phyloP scores from a whole-genome alignment of 176 grass and related monocot genomes.

The Alloteropsis semialata region DNA sequence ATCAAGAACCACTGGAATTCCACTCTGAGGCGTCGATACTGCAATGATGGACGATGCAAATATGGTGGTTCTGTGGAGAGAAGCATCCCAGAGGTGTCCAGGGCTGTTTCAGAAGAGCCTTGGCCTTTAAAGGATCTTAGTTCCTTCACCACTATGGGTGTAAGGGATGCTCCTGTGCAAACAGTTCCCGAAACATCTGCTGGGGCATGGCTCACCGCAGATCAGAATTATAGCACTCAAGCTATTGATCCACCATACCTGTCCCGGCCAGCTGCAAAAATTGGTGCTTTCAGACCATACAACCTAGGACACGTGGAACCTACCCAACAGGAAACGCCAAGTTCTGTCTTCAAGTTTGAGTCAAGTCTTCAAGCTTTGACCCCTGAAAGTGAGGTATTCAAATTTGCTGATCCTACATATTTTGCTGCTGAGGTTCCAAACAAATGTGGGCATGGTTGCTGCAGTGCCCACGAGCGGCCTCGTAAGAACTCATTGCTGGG shows the following conservation, averaged over 20 bases:
- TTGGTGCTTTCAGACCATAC: conserved; percentile 84
- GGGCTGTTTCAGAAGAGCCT: conserved; percentile 50
- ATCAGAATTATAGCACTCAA: conserved; percentile 25
- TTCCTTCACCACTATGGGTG: conserved; percentile 43
- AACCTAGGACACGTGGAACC: conserved; percentile 24
- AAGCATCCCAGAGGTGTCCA: conserved; percentile 36
- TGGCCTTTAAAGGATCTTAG: conserved; percentile 29
- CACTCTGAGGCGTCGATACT: conserved; percentile 66
- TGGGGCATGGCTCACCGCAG: background rate
- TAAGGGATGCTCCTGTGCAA: conserved; percentile 38
- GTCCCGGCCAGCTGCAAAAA: conserved; percentile 61
- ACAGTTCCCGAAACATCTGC: conserved; percentile 32
- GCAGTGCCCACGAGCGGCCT: conserved; percentile 27
- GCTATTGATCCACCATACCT: conserved; percentile 65
- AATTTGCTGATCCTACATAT: conserved; percentile 37
- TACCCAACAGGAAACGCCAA: conserved; percentile 16
- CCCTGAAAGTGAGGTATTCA: conserved; percentile 41
- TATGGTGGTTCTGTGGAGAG: conserved; percentile 31
- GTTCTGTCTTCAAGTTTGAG: conserved; percentile 25
- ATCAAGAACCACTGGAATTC: conserved; percentile 99
- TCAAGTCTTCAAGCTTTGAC: conserved; percentile 34
- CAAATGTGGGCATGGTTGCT: conserved; percentile 81
- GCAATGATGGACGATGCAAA: conserved; percentile 41
- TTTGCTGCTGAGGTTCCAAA: conserved; percentile 64
- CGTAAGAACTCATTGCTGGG: conserved; percentile 61